A percentile compares a stretch with the other conserved stretches of the same genome.
These are phyloP conservation scores for Aegilops bicornis DNA, from an alignment of 176 grass and related monocot species.

Conservation along the genomic window DNA sequence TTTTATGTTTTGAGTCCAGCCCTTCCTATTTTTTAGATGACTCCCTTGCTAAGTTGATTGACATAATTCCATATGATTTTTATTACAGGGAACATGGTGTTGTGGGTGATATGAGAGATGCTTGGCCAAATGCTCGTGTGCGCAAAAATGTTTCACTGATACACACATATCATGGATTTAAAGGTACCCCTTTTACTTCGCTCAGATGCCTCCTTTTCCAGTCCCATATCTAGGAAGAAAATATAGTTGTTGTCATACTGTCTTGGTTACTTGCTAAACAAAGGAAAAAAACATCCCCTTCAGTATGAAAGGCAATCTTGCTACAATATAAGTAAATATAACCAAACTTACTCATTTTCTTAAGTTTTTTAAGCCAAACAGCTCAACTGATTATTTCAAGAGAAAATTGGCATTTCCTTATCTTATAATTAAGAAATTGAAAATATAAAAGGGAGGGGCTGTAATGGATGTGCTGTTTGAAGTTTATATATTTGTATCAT, in stretches of 20 bases:
- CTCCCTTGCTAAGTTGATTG: slow-evolving; percentile 5
- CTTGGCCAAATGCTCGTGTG: slow-evolving; percentile 92
- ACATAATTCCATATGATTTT: slow-evolving; percentile 26
- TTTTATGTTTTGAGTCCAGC: background rate
- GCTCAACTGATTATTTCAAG: background rate
- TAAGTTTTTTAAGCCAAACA: background rate
- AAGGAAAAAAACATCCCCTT: background rate
- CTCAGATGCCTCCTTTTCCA: background rate
- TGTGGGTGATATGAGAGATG: slow-evolving; percentile 99
- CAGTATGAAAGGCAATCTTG: background rate
- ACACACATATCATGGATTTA: slow-evolving; percentile 99
- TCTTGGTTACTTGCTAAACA: background rate
- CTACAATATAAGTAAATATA: background rate
- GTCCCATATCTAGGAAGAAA: background rate
- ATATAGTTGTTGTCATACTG: background rate
- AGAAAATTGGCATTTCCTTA: background rate
- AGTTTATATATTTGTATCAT: background rate
- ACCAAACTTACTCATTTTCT: background rate
- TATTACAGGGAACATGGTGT: slow-evolving; percentile 89
- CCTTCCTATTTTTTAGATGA: background rate
- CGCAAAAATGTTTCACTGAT: slow-evolving; percentile 96
- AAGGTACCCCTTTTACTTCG: slow-evolving; percentile 53
- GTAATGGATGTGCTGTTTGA: background rate
- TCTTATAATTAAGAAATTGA: background rate
- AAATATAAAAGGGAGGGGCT: background rate